Conservation (phyloP, 768 basidiomycete species). For the Naganishia vishniacii region DNA sequence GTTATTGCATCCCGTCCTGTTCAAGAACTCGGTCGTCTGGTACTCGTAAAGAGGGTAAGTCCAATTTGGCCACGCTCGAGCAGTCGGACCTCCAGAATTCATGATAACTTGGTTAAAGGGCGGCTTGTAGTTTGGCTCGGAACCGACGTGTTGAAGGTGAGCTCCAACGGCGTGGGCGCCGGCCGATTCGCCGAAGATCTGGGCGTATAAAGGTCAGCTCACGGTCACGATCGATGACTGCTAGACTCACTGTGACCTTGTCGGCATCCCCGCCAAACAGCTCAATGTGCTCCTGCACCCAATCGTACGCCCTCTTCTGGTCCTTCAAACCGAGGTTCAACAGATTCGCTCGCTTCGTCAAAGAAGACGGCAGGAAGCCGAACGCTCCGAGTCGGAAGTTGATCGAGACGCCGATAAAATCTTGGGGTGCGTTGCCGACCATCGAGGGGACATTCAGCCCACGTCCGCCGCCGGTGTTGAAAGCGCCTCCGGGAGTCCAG, state of each 20-base stretch:
- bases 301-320: conserved; percentile 11
- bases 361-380: conserved; percentile 22
- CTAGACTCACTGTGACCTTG: conserved; percentile 18
- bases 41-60: conserved; percentile 18
- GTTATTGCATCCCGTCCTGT: conserved; percentile 10
- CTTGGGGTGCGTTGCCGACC: conserved; percentile 30
- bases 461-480: conserved; percentile 34
- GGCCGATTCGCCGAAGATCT: conserved; percentile 23
- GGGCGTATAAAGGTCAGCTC: background rate
- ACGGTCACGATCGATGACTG: background rate
- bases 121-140: conserved; percentile 7
- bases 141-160: conserved; percentile 19
- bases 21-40: conserved; percentile 14
- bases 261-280: conserved; percentile 22
- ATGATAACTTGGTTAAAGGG: conserved; percentile 23
- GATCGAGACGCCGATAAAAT: conserved; percentile 25
- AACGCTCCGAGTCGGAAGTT: conserved; percentile 25
- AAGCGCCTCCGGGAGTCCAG: conserved; percentile 42
- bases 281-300: conserved; percentile 19
- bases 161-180: conserved; percentile 22
- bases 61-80: conserved; percentile 21
- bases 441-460: conserved; percentile 31
- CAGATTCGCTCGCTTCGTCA: background rate
- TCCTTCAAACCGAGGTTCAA: conserved; percentile 22
- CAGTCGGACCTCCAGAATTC: conserved; percentile 22